A percentile compares a stretch with the other conserved stretches of the same genome.
Conservation (phyloP, 2,329 filamentous ascomycete species). For the Pseudopithomyces chartarum region DNA sequence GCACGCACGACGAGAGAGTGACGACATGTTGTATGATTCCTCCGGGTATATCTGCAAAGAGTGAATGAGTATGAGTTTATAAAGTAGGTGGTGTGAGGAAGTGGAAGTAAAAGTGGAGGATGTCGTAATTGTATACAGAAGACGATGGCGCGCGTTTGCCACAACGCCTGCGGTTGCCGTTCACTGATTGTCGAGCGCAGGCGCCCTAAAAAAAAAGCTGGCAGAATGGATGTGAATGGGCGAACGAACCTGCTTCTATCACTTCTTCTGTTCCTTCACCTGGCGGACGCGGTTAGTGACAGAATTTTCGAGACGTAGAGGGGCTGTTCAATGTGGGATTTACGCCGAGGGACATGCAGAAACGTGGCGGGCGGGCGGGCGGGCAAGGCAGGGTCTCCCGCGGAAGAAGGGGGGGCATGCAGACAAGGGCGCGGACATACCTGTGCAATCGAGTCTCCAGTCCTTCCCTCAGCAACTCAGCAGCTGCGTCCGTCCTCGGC, state of each 20-base stretch:
- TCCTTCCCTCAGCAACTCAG: conserved; percentile 49
- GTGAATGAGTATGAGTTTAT: conserved; percentile 23
- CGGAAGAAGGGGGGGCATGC: background rate
- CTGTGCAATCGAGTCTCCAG: conserved; percentile 36
- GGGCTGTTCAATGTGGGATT: conserved; percentile 27
- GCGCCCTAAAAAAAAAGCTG: conserved; percentile 4
- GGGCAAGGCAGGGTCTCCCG: conserved; percentile 6
- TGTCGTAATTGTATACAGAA: conserved; percentile 7
- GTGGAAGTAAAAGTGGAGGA: conserved; percentile 13
- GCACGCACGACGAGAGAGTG: conserved; percentile 59
- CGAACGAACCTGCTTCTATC: conserved; percentile 25
- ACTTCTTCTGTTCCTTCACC: conserved; percentile 38
- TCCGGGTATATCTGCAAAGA: conserved; percentile 31
- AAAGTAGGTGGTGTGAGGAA: conserved; percentile 15
- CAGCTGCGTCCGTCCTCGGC: conserved; percentile 47
- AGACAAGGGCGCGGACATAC: conserved; percentile 28
- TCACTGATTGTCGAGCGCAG: conserved; percentile 1
- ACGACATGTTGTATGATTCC: conserved; percentile 54
- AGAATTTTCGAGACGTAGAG: conserved; percentile 37
- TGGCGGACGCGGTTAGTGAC: conserved; percentile 32
- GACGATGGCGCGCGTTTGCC: conserved; percentile 27
- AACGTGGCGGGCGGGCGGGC: no score
- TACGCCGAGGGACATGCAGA: conserved; percentile 25
- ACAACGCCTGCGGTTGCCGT: conserved; percentile 15
- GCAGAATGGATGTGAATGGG: conserved; percentile 4